Percentiles rank a stretch among this genome's conserved stretches.
phyloP scores from a whole-genome alignment of 208 protist species.

The Leishmania guyanensis region DNA sequence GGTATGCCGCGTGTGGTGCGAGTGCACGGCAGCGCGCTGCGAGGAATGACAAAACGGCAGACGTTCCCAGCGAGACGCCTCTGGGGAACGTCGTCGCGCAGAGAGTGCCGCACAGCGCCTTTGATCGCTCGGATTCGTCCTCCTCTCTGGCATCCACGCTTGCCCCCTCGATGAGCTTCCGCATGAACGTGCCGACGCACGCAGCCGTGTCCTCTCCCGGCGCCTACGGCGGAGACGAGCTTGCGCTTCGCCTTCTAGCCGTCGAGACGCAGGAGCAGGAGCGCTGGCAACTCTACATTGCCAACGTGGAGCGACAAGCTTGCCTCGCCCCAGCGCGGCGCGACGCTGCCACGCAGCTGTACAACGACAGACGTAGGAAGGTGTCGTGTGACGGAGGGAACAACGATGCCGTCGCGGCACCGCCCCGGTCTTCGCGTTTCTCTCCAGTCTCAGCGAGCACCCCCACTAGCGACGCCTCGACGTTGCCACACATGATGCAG shows the following conservation, averaged over 20 bases:
- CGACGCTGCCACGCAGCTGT: not conserved
- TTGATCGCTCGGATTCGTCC: not conserved
- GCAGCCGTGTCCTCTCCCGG: not conserved
- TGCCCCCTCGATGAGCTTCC: not conserved
- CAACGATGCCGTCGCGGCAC: not conserved
- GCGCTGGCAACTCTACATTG: constrained; percentile 17
- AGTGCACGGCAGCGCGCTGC: not conserved
- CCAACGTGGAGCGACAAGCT: constrained; percentile 24
- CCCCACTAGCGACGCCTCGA: not conserved
- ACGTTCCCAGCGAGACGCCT: not conserved
- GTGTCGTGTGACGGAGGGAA: not conserved
- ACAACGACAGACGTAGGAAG: not conserved
- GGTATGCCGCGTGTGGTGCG: constrained; percentile 21
- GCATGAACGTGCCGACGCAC: not conserved
- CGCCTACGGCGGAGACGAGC: constrained; percentile 14
- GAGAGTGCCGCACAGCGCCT: not conserved
- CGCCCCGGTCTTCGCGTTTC: not conserved
- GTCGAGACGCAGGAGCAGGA: constrained; percentile 20
- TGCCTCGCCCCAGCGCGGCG: constrained; percentile 11
- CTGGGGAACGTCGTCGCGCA: not conserved
- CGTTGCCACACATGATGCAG: not conserved
- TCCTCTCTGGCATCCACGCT: not conserved
- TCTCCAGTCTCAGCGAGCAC: not conserved
- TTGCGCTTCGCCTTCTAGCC: constrained; percentile 19
- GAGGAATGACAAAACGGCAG: not conserved